Percentiles rank a stretch among this genome's conserved stretches.
phyloP scores from a whole-genome alignment of 495 filamentous ascomycete genomes.

The Xylaria sp. region DNA sequence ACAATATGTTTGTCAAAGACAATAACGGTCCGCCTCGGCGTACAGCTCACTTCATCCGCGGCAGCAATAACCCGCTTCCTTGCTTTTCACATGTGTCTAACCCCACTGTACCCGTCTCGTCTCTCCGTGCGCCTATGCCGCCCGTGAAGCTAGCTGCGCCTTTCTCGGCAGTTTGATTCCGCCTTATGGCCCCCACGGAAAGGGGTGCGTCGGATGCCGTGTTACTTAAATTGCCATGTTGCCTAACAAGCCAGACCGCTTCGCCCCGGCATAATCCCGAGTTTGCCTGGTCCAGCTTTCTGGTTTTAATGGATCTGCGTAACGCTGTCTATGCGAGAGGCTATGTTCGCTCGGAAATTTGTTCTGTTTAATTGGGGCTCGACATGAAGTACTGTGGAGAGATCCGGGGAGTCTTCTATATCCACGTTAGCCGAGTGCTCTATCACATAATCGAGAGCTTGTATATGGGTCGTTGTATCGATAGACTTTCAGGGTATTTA shows the following conservation, averaged over 20 bases:
- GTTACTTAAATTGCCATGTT: neutral
- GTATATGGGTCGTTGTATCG: too few species aligned
- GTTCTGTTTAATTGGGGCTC: neutral
- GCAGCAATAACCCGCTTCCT: neutral
- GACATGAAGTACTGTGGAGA: too few species aligned
- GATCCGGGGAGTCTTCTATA: too few species aligned
- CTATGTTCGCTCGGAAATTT: neutral
- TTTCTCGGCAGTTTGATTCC: neutral
- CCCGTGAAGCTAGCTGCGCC: neutral
- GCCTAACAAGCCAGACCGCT: neutral
- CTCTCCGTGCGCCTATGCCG: too few species aligned
- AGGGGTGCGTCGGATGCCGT: neutral
- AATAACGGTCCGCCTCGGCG: neutral
- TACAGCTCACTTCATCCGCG: neutral
- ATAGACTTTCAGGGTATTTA: neutral
- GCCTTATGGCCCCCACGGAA: neutral
- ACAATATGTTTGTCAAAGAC: neutral
- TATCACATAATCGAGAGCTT: too few species aligned
- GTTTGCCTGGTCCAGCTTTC: neutral
- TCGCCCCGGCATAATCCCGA: neutral
- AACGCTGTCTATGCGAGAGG: neutral
- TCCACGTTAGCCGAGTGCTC: too few species aligned
- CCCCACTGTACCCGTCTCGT: neutral
- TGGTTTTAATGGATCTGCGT: neutral
- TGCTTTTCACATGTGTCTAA: neutral